These are phyloP conservation scores for Fusarium oxysporum DNA, from an alignment of 2,329 filamentous ascomycete genomes.

Conservation along the genomic window DNA sequence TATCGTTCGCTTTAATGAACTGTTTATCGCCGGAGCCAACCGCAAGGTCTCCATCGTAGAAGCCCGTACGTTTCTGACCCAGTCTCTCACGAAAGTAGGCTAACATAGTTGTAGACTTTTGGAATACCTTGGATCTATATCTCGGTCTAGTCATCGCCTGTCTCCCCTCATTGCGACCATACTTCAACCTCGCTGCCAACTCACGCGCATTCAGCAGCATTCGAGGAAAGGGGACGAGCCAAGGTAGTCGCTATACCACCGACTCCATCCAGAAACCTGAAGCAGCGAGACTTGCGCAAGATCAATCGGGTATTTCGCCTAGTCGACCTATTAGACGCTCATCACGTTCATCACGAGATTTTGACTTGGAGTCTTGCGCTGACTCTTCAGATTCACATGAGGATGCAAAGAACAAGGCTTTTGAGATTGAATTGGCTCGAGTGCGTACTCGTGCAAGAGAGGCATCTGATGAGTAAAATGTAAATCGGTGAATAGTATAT, in stretches of 20 bases:
- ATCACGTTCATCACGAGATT: background rate
- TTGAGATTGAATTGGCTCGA: background rate
- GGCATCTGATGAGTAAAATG: background rate
- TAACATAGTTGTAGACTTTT: conserved; percentile 2
- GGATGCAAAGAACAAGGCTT: background rate
- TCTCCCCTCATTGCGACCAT: conserved; percentile 20
- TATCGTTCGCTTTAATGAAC: conserved; percentile 12
- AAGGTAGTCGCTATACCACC: background rate
- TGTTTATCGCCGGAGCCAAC: background rate
- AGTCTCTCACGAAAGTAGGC: rapidly evolving
- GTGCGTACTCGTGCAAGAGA: background rate
- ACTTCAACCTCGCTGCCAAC: conserved; percentile 28
- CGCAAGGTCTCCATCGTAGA: background rate
- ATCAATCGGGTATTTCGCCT: background rate
- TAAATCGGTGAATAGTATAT: rapidly evolving
- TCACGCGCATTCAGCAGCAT: conserved; percentile 16
- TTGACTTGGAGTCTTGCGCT: background rate
- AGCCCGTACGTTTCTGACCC: background rate
- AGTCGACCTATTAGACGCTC: background rate
- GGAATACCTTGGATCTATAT: conserved; percentile 15
- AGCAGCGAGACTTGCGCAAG: background rate
- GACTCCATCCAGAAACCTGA: background rate
- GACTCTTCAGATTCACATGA: background rate
- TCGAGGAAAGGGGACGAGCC: background rate
- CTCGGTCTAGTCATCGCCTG: conserved; percentile 26